Evolutionary conservation across 2,329 filamentous ascomycete genomes (phyloP), one percentile per base, ranked within the genome.

Genomic region (Diplodia sapinea): DNA sequence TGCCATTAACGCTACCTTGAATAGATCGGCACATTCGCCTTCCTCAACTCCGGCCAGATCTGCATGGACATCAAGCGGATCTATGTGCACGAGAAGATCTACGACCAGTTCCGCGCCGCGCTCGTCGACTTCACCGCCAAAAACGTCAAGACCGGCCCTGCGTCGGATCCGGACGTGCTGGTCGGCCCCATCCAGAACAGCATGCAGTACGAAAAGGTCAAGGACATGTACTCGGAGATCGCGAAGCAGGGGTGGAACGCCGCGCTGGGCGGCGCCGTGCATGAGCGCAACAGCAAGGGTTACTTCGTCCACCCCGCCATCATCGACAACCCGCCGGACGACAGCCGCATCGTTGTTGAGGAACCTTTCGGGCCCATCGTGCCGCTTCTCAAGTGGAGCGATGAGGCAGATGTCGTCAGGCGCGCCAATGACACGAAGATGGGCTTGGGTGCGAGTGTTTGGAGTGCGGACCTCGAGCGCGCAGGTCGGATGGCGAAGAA

Each of bases 291-390:
- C 33, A 55, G 67, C 23, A 76, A 82, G 57, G 87, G 86, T 2
- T 88, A 83, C 77, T 88, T 86, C 78, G 80, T 89, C 70, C 76
- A 83, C 40, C 87, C 87, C 0, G 87, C 86, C 1, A 86, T 89
- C 66, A 83, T 89, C 33, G 81, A 84, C 51, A 85, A 85, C 69
- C 86, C 86, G 31, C 83, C 85, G 0, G 85, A 87, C 70, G 79
- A 84, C 47, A 84, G 85, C 1, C 76, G 82, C 7, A 80, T 89
- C 26, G 85, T 88, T 7, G 76, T 79, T 33, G 87, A 89, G 71
- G 87, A 89, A 73, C 85, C 86, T 4, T 89, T 89, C 70, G 87
- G 69, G 0, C 89, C 89, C 0, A 87, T 91, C 40, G 81, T 90
- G 0, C 88, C 89, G 0, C 77, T 90, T 7, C 73, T 90, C 66